phyloP scores from a whole-genome alignment of 2,329 filamentous ascomycete species.

The Myriosclerotinia curreyana region DNA sequence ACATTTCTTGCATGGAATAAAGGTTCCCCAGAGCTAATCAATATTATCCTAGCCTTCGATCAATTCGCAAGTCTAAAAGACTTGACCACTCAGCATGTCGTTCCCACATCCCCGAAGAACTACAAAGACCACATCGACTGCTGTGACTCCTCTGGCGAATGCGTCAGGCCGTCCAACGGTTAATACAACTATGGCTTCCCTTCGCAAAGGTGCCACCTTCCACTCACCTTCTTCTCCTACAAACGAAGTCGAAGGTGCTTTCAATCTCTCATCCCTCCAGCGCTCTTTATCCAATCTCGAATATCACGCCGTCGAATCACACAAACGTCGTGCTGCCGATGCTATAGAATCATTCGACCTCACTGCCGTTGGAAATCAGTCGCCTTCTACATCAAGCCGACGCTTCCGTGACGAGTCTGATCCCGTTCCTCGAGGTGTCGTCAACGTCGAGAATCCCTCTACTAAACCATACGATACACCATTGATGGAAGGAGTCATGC shows the following conservation, averaged over 20 bases:
- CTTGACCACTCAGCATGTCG: slow-evolving; percentile 39
- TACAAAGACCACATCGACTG: slow-evolving; percentile 41
- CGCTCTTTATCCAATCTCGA: slow-evolving; percentile 69
- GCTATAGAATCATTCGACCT: slow-evolving; percentile 63
- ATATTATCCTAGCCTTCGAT: slow-evolving; percentile 30
- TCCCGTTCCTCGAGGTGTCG: slow-evolving; percentile 58
- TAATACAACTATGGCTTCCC: slow-evolving; percentile 53
- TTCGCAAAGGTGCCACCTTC: slow-evolving; percentile 69
- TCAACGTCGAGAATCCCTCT: slow-evolving; percentile 50
- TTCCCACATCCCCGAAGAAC: slow-evolving; percentile 39
- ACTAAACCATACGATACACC: slow-evolving; percentile 33
- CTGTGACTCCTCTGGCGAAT: slow-evolving; percentile 47
- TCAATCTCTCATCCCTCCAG: slow-evolving; percentile 47
- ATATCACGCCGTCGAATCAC: slow-evolving; percentile 63
- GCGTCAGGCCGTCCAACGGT: slow-evolving; percentile 45
- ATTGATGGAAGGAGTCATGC: slow-evolving; percentile 44
- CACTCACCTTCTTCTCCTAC: slow-evolving; percentile 44
- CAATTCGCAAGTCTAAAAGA: slow-evolving; percentile 24
- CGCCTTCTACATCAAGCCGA: slow-evolving; percentile 39
- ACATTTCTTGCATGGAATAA: slow-evolving; percentile 33
- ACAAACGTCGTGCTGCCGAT: slow-evolving; percentile 68
- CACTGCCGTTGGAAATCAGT: slow-evolving; percentile 45
- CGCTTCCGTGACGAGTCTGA: slow-evolving; percentile 55
- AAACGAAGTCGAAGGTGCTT: slow-evolving; percentile 13
- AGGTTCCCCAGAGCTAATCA: slow-evolving; percentile 31